Percentiles rank a stretch among this genome's conserved stretches.
phyloP scores from a whole-genome alignment of 1,284 basidiomycete genomes.

The Heterobasidion occidentale region DNA sequence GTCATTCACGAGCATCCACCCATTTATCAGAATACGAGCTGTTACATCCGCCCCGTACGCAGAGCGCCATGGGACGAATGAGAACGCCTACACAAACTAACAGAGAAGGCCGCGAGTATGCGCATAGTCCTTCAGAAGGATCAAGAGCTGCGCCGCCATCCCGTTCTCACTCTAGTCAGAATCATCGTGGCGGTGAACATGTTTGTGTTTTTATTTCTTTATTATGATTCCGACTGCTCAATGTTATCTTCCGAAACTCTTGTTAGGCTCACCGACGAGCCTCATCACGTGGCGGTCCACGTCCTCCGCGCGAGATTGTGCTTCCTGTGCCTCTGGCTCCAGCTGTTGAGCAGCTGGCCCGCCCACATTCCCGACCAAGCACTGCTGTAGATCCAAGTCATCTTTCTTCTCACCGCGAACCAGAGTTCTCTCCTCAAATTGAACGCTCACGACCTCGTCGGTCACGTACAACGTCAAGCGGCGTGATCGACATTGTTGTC shows the following conservation, averaged over 20 bases:
- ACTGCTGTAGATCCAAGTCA: too few relatives aligned
- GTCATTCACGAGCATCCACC: constrained; percentile 10
- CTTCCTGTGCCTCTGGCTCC: constrained; percentile 8
- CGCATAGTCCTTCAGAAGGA: neutral
- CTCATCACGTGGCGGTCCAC: constrained; percentile 3
- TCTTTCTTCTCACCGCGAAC: too few relatives aligned
- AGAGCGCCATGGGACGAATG: neutral
- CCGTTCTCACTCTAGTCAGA: neutral
- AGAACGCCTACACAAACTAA: neutral
- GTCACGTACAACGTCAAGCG: constrained; percentile 20
- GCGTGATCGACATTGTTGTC: constrained; percentile 24
- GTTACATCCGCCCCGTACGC: constrained; percentile 2
- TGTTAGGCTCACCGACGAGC: neutral
- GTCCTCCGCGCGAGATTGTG: constrained; percentile 7
- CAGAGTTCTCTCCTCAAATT: neutral
- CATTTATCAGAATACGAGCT: constrained; percentile 12
- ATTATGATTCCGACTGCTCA: too few relatives aligned
- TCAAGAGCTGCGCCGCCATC: neutral
- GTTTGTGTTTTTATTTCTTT: too few relatives aligned
- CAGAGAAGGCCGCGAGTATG: constrained; percentile 8
- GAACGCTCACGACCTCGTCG: constrained; percentile 11
- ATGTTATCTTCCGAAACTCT: too few relatives aligned
- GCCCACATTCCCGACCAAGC: neutral
- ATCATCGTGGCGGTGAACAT: neutral
- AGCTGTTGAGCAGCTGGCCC: constrained; percentile 3